Conservation (phyloP, 148 eudicot species). For the Talinum fruticosum region DNA sequence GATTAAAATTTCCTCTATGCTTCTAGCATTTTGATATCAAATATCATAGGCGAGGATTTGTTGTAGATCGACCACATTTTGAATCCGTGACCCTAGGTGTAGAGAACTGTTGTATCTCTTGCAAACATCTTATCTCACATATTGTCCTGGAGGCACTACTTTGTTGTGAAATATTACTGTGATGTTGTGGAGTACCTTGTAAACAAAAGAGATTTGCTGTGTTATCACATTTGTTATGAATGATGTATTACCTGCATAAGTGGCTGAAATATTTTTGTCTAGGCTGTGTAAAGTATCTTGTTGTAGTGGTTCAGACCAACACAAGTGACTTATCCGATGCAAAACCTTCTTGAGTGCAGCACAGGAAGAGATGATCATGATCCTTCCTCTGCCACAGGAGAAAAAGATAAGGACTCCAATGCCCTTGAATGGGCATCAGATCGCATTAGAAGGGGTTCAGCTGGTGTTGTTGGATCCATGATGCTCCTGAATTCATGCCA, state of each 20-base stretch:
- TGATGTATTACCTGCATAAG: not conserved
- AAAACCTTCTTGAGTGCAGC: constrained; percentile 27
- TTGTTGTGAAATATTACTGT: not conserved
- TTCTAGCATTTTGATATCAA: not conserved
- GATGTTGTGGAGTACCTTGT: not conserved
- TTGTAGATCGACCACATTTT: no score
- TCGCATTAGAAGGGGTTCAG: constrained; percentile 61
- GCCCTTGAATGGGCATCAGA: constrained; percentile 34
- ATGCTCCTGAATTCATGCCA: constrained; percentile 72
- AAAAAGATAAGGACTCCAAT: constrained; percentile 25
- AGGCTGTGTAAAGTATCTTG: not conserved
- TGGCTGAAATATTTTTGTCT: not conserved
- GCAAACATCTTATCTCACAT: not conserved
- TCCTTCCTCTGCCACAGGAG: constrained; percentile 25
- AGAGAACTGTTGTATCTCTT: not conserved
- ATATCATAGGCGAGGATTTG: no score
- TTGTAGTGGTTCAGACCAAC: constrained; percentile 5
- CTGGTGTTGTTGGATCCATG: constrained; percentile 61
- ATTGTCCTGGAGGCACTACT: not conserved
- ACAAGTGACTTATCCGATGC: constrained; percentile 7
- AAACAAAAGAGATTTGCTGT: not conserved
- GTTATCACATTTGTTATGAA: not conserved
- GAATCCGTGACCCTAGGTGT: not conserved
- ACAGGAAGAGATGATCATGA: constrained; percentile 22
- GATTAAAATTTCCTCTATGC: not conserved